phyloP scores from a whole-genome alignment of 2,329 filamentous ascomycete genomes.

The Aspergillus sergii region DNA sequence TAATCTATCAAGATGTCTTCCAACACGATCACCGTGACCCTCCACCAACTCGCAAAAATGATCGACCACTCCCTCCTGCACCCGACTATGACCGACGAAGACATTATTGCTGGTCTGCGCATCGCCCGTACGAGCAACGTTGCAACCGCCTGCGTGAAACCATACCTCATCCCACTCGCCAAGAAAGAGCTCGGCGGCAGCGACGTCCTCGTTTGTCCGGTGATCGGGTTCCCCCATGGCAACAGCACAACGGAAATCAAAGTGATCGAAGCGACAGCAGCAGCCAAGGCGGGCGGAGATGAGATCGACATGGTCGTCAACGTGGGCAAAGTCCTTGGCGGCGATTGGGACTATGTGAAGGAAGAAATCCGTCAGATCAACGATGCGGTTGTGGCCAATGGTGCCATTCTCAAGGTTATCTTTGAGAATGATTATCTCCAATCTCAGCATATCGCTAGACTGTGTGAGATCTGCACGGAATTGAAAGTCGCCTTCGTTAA shows the following conservation, averaged over 20 bases:
- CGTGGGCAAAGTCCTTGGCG: slow-evolving; percentile 59
- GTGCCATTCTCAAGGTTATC: slow-evolving; percentile 61
- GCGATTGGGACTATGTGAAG: slow-evolving; percentile 60
- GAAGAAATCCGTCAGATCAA: slow-evolving; percentile 58
- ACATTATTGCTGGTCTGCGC: slow-evolving; percentile 54
- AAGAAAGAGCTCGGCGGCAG: slow-evolving; percentile 51
- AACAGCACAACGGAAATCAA: slow-evolving; percentile 59
- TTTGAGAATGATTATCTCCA: slow-evolving; percentile 63
- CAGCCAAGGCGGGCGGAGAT: slow-evolving; percentile 50
- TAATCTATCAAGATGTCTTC: background rate
- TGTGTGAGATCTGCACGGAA: slow-evolving; percentile 59
- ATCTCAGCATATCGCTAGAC: slow-evolving; percentile 52
- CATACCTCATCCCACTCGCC: slow-evolving; percentile 57
- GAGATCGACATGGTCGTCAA: slow-evolving; percentile 66
- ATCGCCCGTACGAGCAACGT: slow-evolving; percentile 53
- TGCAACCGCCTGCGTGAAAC: slow-evolving; percentile 62
- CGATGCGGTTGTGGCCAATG: slow-evolving; percentile 46
- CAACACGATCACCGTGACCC: slow-evolving; percentile 28
- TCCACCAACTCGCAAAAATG: slow-evolving; percentile 35
- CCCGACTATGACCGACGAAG: slow-evolving; percentile 62
- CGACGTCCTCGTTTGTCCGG: slow-evolving; percentile 57
- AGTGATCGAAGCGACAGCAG: slow-evolving; percentile 55
- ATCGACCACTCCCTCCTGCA: slow-evolving; percentile 66
- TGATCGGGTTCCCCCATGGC: slow-evolving; percentile 65
- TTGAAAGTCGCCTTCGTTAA: slow-evolving; percentile 61